Percentiles rank a stretch among this genome's conserved stretches.
Conservation (phyloP, 768 basidiomycete species). For the Rhizopogon vinicolor region DNA sequence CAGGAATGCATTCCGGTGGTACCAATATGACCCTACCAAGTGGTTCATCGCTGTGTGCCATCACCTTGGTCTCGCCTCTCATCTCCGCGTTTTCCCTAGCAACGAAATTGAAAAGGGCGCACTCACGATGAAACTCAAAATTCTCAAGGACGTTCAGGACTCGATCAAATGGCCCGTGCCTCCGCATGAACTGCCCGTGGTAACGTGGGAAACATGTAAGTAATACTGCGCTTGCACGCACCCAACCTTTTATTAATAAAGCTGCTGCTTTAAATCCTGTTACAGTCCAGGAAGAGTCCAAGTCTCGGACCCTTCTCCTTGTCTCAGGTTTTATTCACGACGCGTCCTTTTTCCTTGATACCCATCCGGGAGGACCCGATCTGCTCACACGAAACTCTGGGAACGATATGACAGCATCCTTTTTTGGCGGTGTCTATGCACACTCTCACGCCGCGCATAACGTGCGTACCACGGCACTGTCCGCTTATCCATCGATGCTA, state of each 20-base stretch:
- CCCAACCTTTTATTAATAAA: neutral
- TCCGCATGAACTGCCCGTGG: slow-evolving; percentile 61
- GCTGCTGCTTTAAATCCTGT: neutral
- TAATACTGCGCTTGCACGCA: slow-evolving; percentile 5
- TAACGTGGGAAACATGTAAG: slow-evolving; percentile 81
- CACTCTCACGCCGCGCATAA: slow-evolving; percentile 85
- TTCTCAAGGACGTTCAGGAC: slow-evolving; percentile 61
- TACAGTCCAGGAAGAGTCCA: slow-evolving; percentile 64
- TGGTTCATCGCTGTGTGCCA: slow-evolving; percentile 76
- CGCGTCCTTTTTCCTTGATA: slow-evolving; percentile 62
- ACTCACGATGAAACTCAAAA: slow-evolving; percentile 79
- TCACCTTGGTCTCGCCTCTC: slow-evolving; percentile 64
- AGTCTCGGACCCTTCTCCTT: slow-evolving; percentile 61
- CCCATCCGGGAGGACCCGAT: slow-evolving; percentile 74
- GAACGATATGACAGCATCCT: slow-evolving; percentile 80
- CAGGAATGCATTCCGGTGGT: slow-evolving; percentile 73
- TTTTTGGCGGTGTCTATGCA: slow-evolving; percentile 81
- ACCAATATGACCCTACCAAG: slow-evolving; percentile 67
- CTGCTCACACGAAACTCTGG: slow-evolving; percentile 59
- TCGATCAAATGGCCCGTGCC: slow-evolving; percentile 55
- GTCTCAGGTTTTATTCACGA: slow-evolving; percentile 89
- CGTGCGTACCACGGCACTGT: slow-evolving; percentile 33
- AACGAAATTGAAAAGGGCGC: slow-evolving; percentile 85
- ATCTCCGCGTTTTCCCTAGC: slow-evolving; percentile 81
- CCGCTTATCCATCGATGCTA: neutral